Base-by-base conservation (phyloP, 805 yeast genomes). In the Candida odintsovae region DNA sequence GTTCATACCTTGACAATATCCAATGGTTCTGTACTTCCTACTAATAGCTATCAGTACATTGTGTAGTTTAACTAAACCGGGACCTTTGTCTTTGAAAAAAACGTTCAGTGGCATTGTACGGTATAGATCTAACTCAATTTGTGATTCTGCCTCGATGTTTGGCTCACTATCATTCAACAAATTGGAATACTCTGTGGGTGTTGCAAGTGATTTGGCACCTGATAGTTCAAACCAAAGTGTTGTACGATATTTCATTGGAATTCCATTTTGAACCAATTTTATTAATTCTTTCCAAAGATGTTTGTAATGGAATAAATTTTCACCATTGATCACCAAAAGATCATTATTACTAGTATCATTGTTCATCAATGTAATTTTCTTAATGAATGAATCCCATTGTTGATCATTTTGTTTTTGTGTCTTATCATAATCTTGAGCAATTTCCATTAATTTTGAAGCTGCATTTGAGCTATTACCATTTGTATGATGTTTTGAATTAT, bases 1-100 rank as follows among this genome's bases (percentile, higher is more conserved):
- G 55, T 78, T 78, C 84, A 78, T 72, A 1, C 84, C 84, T 53
- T 78, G 84, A 44, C 78, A 73, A 56, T 78, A 78, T 0, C 84
- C 83, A 38, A 77, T 64, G 0, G 65, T 65, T 0, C 77, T 73
- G 48, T 70, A 69, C 49, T 75, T 68, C 7, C 70, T 65, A 18
- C 72, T 70, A 51, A 73, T 77, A 0, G 82, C 82, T 35, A 71
- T 68, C 42, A 78, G 59, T 6, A 79, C 70, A 15, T 75, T 63
- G 38, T 74, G 64, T 26, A 78, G 56, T 45, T 71, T 74, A 35
- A 59, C 63, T 35, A 72, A 70, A n/a, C 79, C 80, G 1, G 82
- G 80, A 0, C 83, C 83, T 11, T 77, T 73, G 40, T 66, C 65
- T 16, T 72, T 72, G 63, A 79, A 79, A 56, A 71, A 76, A 5